Base-by-base conservation (phyloP, 768 basidiomycete species). In the Boletus vermiculosoides region DNA sequence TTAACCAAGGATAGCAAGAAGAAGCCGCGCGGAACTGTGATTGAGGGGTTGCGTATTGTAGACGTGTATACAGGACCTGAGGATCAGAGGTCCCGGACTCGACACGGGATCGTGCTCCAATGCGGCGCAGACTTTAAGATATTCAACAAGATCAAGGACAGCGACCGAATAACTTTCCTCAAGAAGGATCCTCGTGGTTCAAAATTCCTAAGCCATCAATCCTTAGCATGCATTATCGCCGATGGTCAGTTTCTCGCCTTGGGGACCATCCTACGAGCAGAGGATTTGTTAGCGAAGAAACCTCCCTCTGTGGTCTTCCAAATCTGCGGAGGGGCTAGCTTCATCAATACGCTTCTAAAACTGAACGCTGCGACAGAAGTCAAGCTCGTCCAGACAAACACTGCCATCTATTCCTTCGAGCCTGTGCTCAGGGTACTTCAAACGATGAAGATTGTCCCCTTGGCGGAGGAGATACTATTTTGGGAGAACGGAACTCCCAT, bases 401-500 rank as follows among this genome's bases (percentile, higher is more conserved):
- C 82, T 0, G 83, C 84, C 0, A 67, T 86, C 6, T 88, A 86
- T 63, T 73, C 86, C 0, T 88, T 80, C 55, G 80, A 85, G 61
- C 85, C 85, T 2, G 75, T 88, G 25, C 74, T 89, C n/a, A 77
- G 69, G 44, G 80, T 77, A 1, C 72, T 89, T 25, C 79, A 88
- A 66, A 63, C 73, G 18, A 78, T 74, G 55, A 74, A 61, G 7
- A 56, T 55, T 0, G 63, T 87, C 5, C 80, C 84, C 0, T 71
- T 88, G 4, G 67, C 75, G 0, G 63, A 71, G 3, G 85, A 86
- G 56, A 64, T 88, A 15, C 60, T 87, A 1, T 74, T 80, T 33
- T 87, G 86, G 85, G 73, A 76, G 12, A 52, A 71, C 5, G 73
- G 66, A 20, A 28, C 34, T 11, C 31, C 45, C 9, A 52, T 67